Evolutionary conservation across 1,139 yeast genomes (phyloP).

Genomic region (Candida glucosophila): DNA sequence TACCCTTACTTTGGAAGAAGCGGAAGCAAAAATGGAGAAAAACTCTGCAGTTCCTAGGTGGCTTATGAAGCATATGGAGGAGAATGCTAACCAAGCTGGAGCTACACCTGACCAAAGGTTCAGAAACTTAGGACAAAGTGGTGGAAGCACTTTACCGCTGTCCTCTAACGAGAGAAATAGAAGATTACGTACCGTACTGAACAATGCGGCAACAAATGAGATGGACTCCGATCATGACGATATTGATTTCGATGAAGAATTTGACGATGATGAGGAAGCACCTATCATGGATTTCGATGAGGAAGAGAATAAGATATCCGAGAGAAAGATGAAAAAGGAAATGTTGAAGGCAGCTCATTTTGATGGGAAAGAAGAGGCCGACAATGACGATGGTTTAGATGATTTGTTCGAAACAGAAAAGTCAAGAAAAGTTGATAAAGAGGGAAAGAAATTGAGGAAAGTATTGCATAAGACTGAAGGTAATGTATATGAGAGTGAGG

Average conservation of each 20-base stretch:
- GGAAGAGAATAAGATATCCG: constrained; percentile 87
- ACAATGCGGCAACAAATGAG: constrained; percentile 37
- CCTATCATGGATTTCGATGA: constrained; percentile 97
- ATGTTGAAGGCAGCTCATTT: constrained; percentile 79
- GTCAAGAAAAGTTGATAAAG: constrained; percentile 77
- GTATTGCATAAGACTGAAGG: constrained; percentile 82
- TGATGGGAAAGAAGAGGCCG: constrained; percentile 53
- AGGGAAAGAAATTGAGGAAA: constrained; percentile 78
- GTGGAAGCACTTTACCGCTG: constrained; percentile 3
- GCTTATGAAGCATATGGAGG: constrained; percentile 88
- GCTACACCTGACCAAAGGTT: constrained; percentile 40
- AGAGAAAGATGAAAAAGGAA: constrained; percentile 79
- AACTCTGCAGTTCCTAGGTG: constrained; percentile 79
- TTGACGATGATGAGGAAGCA: constrained; percentile 98
- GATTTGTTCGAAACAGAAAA: constrained; percentile 55
- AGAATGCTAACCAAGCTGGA: constrained; percentile 41
- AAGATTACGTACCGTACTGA: constrained; percentile 52
- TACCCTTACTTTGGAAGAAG: constrained; percentile 90
- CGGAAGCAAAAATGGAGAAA: constrained; percentile 90
- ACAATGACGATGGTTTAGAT: constrained; percentile 51
- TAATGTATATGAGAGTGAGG: constrained; percentile 87
- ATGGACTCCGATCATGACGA: constrained; percentile 84
- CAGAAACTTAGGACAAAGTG: constrained; percentile 20
- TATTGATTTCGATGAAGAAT: constrained; percentile 90
- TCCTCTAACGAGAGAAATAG: constrained; percentile 10